A percentile compares a stretch with the other conserved stretches of the same genome.
These are phyloP conservation scores for Neodidymelliopsis sp. DNA, from an alignment of 2,329 filamentous ascomycete genomes.

Conservation along the genomic window DNA sequence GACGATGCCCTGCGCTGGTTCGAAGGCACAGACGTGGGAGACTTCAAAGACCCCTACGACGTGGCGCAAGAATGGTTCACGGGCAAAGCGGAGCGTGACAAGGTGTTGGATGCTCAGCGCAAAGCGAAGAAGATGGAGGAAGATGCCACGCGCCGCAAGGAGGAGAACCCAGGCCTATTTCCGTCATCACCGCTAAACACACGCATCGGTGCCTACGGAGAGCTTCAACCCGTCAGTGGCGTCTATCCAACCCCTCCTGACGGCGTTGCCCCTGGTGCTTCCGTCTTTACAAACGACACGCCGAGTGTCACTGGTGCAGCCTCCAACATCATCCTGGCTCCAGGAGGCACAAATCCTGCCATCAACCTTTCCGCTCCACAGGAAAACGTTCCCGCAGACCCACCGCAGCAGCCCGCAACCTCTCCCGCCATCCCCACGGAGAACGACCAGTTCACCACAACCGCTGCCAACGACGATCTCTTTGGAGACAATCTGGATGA, in stretches of 20 bases:
- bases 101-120: slow-evolving; percentile 47
- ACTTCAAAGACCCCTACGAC: slow-evolving; percentile 48
- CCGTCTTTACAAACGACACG: slow-evolving; percentile 37
- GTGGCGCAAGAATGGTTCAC: slow-evolving; percentile 48
- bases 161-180: slow-evolving; percentile 36
- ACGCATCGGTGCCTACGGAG: slow-evolving; percentile 43
- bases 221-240: slow-evolving; percentile 46
- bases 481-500: slow-evolving; percentile 72
- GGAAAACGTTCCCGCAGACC: slow-evolving; percentile 27
- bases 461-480: slow-evolving; percentile 60
- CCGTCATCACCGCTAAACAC: slow-evolving; percentile 50
- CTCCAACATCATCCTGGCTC: slow-evolving; percentile 38
- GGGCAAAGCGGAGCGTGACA: slow-evolving; percentile 46
- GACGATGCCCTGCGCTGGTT: slow-evolving; percentile 39
- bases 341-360: slow-evolving; percentile 40
- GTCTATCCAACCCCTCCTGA: slow-evolving; percentile 54
- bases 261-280: slow-evolving; percentile 42
- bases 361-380: slow-evolving; percentile 44
- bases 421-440: slow-evolving; percentile 33
- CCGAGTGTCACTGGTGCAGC: slow-evolving; percentile 35
- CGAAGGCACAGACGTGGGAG: slow-evolving; percentile 33
- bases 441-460: slow-evolving; percentile 33
- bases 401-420: slow-evolving; percentile 29
- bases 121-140: slow-evolving; percentile 56
- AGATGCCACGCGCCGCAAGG: slow-evolving; percentile 51